Evolutionary conservation across 176 grass and related monocot species (phyloP).

Genomic region (Otatea glauca): DNA sequence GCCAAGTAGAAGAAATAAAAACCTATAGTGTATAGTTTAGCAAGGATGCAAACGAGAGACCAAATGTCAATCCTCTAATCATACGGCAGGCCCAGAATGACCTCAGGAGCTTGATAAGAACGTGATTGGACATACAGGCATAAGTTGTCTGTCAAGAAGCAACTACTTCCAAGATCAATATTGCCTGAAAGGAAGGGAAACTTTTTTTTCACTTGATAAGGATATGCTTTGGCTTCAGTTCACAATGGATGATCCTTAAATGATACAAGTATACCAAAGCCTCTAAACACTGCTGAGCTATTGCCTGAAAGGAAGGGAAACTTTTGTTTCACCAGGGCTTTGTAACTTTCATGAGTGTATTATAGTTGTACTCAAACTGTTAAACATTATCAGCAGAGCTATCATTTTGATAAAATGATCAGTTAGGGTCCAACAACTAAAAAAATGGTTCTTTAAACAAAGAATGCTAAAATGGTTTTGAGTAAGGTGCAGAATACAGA

Average conservation of each 20-base stretch:
- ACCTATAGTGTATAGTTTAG: constrained; percentile 67
- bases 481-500: too few species aligned
- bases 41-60: constrained; percentile 97
- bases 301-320: constrained; percentile 56
- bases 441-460: constrained; percentile 21
- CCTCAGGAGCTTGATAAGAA: constrained; percentile 94
- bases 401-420: not conserved
- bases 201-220: constrained; percentile 99
- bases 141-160: constrained; percentile 85
- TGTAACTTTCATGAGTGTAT: not conserved
- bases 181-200: too few species aligned
- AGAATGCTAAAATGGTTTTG: too few species aligned
- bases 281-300: constrained; percentile 93
- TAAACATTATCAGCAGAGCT: not conserved
- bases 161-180: constrained; percentile 99
- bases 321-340: constrained; percentile 4
- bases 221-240: constrained; percentile 94
- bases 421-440: not conserved
- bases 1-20: constrained; percentile 5
- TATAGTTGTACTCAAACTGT: not conserved
- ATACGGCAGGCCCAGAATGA: constrained; percentile 88
- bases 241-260: constrained; percentile 91
- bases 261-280: constrained; percentile 83
- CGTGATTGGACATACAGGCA: constrained; percentile 91
- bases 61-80: constrained; percentile 97